Evolutionary conservation across 1,284 basidiomycete species (phyloP), one percentile per base, ranked within the genome.

Genomic region (Boletus smithii): DNA sequence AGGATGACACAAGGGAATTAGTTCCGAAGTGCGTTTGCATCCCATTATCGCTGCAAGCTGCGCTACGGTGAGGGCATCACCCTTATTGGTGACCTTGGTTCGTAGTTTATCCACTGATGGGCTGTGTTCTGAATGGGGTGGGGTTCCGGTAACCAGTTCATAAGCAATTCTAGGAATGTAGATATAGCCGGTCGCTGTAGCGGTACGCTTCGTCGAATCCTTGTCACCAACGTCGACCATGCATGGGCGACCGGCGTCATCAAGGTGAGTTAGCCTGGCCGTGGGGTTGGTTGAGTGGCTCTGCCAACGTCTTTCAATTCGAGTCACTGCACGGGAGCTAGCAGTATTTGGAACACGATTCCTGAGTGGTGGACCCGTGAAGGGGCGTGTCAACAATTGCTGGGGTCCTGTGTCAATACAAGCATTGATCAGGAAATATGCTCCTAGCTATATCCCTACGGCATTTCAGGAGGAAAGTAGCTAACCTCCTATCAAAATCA

Each of bases 401-500:
- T 11, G 44, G 7, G 16, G 17, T 36, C 65, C 65, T 67, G 60
- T 32, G 42, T 48, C 51, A 39, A 59, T 64, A 63, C 54, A 39
- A 60, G 27, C 10, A 8, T 45, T 26, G 26, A 63, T 63, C 52
- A 67, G 63, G 61, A 53, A 45, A n/a, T 24, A 50, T 44, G 36
- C 34, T 31, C 38, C 51, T 55, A 59, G 26, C 43, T 54, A 42
- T 53, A 50, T 53, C 29, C 35, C 49, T 56, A 54, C 47, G 46
- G 51, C 48, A 13, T 42, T 50, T 50, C 58, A 52, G 46, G 48
- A 57, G 56, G 59, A 57, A 69, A 68, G 63, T 62, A 80, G 77
- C 85, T 76, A 88, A 83, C 85, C 86, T 70, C 91, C 92, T 68
- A 94, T 95, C 52, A 91, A 73, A 55, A 94, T 93, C 90, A 93